These are phyloP conservation scores for Conticribra weissflogii DNA, from an alignment of 108 stramenopile species.

Conservation along the genomic window DNA sequence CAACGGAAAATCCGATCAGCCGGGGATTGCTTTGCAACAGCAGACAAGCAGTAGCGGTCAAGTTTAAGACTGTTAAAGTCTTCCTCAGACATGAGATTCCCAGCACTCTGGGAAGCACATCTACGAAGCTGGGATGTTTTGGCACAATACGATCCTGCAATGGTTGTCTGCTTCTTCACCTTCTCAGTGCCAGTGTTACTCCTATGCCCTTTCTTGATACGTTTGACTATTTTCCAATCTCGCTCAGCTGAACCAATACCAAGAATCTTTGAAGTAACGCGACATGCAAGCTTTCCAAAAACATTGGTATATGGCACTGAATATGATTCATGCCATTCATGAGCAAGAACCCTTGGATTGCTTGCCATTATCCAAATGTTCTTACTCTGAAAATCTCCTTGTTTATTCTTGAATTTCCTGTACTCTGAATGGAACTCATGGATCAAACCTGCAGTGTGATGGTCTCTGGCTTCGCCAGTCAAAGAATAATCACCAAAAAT, in stretches of 20 bases:
- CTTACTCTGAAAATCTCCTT: neutral
- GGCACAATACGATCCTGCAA: neutral
- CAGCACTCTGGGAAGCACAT: neutral
- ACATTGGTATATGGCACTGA: neutral
- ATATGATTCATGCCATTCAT: constrained; percentile 5
- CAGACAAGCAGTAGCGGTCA: constrained; percentile 1
- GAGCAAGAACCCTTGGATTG: neutral
- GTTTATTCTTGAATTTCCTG: neutral
- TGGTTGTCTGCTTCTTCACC: neutral
- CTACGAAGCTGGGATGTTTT: neutral
- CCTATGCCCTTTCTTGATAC: neutral
- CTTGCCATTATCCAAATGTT: constrained; percentile 11
- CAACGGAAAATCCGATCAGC: neutral
- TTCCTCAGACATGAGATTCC: constrained; percentile 1
- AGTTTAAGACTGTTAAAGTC: neutral
- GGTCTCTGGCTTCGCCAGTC: neutral
- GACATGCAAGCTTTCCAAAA: constrained; percentile 12
- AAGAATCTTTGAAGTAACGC: constrained; percentile 8
- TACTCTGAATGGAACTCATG: neutral
- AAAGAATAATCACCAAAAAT: neutral
- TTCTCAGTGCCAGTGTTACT: neutral
- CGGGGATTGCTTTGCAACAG: neutral
- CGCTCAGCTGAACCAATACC: constrained; percentile 8
- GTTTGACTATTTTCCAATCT: constrained; percentile 6
- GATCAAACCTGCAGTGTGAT: neutral